phyloP scores from a whole-genome alignment of 2,329 filamentous ascomycete genomes.

The Didymella sp. region DNA sequence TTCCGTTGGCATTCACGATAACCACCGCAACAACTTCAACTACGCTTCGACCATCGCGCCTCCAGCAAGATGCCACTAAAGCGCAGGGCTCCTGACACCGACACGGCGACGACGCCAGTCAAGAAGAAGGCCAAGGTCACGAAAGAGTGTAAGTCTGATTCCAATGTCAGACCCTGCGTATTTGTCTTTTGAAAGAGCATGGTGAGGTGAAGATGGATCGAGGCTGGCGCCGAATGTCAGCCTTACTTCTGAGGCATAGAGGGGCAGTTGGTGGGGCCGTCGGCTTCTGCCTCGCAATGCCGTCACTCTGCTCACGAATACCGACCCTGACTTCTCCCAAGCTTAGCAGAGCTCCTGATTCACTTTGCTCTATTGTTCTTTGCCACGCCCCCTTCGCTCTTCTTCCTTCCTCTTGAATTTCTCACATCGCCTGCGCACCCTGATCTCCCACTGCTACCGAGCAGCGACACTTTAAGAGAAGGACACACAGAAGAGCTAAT shows the following conservation, averaged over 20 bases:
- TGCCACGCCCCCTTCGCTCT: background rate
- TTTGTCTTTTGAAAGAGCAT: background rate
- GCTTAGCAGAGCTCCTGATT: conserved; percentile 10
- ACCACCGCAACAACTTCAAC: background rate
- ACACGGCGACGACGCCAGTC: background rate
- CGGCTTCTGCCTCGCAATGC: conserved; percentile 30
- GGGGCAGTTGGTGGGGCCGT: conserved; percentile 28
- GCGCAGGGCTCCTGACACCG: conserved; percentile 5
- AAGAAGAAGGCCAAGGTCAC: conserved; percentile 7
- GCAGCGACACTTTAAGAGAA: conserved; percentile 5
- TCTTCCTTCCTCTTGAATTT: background rate
- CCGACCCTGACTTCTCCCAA: conserved; percentile 4
- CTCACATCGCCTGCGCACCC: background rate
- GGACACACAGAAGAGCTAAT: conserved; percentile 22
- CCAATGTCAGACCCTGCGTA: too few species aligned
- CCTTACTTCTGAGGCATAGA: conserved; percentile 9
- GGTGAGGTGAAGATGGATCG: background rate
- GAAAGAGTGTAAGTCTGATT: conserved; percentile 1
- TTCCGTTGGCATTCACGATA: background rate
- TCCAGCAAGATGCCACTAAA: conserved; percentile 7
- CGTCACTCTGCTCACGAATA: conserved; percentile 26
- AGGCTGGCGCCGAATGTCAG: conserved; percentile 6
- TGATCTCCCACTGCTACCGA: background rate
- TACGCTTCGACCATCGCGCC: background rate
- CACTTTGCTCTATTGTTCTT: background rate